Evolutionary conservation across 1,284 basidiomycete genomes (phyloP), one percentile per base, ranked within the genome.

Genomic region (Heterobasidion parviporum): DNA sequence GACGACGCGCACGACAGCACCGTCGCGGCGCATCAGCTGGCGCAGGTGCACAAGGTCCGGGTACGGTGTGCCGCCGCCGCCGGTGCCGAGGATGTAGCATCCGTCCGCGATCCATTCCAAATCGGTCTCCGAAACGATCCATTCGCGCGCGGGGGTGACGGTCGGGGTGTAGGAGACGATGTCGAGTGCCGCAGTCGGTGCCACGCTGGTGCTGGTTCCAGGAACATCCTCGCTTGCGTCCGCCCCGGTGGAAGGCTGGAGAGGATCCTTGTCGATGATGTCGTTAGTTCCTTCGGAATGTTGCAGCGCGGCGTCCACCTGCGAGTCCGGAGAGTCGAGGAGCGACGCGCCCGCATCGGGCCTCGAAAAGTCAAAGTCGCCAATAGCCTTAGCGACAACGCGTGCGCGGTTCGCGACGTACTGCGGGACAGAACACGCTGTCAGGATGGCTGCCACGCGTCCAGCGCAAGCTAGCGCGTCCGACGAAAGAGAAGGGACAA

Each of bases 321-420:
- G 20, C 15, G 48, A 43, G 8, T 60, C 56, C 6, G 56, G 53
- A 2, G 26, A 50, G 14, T 36, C 41, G 20, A 9, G 53, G 9
- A 50, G 14, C 3, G 52, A 16, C 3, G 20, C 3, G 36, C 9
- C 32, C 56, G 32, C 12, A 53, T 45, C 15, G 53, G 38, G 18
- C 8, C 38, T 6, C 50, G 50, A 6, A 57, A 55, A 15, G 61
- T 61, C 50, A 8, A 71, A 60, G 41, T 79, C 77, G 7, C 78
- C 77, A 4, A 76, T 73, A 8, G 76, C 78, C 49, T 73, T 71
- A 16, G 78, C 74, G 53, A 78, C 74, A 45, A 79, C 72, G 8
- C 78, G 68, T 1, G 77, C 75, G 58, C 77, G 73, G 59, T 78
- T 80, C 0, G 76, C 76, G 26, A 79, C 75, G 62, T 80, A 81